A percentile compares a stretch with the other conserved stretches of the same genome.
phyloP scores from a whole-genome alignment of 2,329 filamentous ascomycete genomes.

The Metarhizium anisopliae region DNA sequence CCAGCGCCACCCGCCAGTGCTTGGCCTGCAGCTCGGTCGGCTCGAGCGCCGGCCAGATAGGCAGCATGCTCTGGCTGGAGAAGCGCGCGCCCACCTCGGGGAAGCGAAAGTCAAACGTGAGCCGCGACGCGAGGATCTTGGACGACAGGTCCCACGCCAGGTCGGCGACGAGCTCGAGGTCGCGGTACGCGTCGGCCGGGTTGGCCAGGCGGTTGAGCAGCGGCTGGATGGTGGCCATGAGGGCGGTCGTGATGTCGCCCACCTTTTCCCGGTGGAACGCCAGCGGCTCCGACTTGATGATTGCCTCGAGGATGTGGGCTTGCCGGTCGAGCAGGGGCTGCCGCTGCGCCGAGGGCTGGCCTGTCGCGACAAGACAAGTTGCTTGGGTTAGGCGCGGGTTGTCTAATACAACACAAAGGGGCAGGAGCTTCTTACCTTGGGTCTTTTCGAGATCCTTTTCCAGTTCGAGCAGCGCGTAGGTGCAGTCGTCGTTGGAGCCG shows the following conservation, averaged over 20 bases:
- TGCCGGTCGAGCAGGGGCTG: constrained; percentile 31
- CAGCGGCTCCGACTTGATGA: constrained; percentile 25
- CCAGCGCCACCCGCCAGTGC: constrained; percentile 43
- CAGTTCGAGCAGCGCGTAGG: constrained; percentile 24
- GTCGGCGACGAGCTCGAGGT: constrained; percentile 32
- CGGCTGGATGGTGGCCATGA: constrained; percentile 28
- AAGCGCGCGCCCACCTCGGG: constrained; percentile 41
- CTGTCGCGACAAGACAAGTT: constrained; percentile 9
- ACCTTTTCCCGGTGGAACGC: constrained; percentile 24
- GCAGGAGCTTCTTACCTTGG: constrained; percentile 17
- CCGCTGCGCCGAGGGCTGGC: constrained; percentile 24
- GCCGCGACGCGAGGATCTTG: constrained; percentile 34
- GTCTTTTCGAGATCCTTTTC: constrained; percentile 26
- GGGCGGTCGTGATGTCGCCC: constrained; percentile 32
- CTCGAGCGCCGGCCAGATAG: constrained; percentile 32
- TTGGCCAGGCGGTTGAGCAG: constrained; percentile 27
- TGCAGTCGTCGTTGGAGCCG: constrained; percentile 25
- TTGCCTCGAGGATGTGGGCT: constrained; percentile 25
- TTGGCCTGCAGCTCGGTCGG: constrained; percentile 36
- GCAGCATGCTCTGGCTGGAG: constrained; percentile 37
- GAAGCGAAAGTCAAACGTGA: constrained; percentile 39
- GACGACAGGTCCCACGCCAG: constrained; percentile 36
- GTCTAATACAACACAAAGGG: too few species aligned
- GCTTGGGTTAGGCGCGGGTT: not conserved
- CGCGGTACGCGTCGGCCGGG: constrained; percentile 28